Conservation (phyloP, 225 moss, liverwort and hornwort species). For the Bryum argenteum region DNA sequence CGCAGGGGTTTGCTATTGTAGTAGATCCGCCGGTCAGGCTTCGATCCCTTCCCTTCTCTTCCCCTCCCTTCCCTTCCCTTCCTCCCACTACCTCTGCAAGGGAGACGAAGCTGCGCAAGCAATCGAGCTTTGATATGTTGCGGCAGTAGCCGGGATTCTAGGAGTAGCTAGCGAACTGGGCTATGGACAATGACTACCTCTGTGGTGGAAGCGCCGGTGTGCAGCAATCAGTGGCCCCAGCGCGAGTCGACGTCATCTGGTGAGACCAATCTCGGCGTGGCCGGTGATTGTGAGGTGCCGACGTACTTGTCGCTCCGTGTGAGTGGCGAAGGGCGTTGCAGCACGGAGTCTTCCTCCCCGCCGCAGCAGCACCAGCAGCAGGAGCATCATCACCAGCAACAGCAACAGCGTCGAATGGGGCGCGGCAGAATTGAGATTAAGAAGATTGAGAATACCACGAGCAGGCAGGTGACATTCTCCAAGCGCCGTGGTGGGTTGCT, state of each 20-base stretch:
- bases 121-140: not conserved
- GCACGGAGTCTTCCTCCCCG: slow-evolving; percentile 36
- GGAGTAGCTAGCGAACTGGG: slow-evolving; percentile 18
- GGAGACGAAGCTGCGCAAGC: too few species aligned
- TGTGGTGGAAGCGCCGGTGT: slow-evolving; percentile 26
- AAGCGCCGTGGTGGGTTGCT: slow-evolving; percentile 57
- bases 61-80: not conserved
- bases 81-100: not conserved
- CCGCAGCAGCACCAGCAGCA: not conserved
- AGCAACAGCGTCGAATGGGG: slow-evolving; percentile 36
- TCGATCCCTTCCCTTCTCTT: slow-evolving; percentile 1
- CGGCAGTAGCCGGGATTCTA: slow-evolving; percentile 7
- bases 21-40: slow-evolving; percentile 30
- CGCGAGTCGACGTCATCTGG: slow-evolving; percentile 27
- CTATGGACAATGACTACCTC: slow-evolving; percentile 58
- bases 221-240: slow-evolving; percentile 39
- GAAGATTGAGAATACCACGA: slow-evolving; percentile 68
- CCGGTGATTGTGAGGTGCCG: slow-evolving; percentile 37
- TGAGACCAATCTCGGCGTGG: slow-evolving; percentile 24
- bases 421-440: slow-evolving; percentile 64
- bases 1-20: not conserved
- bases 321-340: slow-evolving; percentile 23
- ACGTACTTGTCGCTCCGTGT: slow-evolving; percentile 40
- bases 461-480: slow-evolving; percentile 65
- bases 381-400: not conserved